Evolutionary conservation across 2,329 filamentous ascomycete genomes (phyloP), one percentile per base, ranked within the genome.

Genomic region (Nemania sp.): DNA sequence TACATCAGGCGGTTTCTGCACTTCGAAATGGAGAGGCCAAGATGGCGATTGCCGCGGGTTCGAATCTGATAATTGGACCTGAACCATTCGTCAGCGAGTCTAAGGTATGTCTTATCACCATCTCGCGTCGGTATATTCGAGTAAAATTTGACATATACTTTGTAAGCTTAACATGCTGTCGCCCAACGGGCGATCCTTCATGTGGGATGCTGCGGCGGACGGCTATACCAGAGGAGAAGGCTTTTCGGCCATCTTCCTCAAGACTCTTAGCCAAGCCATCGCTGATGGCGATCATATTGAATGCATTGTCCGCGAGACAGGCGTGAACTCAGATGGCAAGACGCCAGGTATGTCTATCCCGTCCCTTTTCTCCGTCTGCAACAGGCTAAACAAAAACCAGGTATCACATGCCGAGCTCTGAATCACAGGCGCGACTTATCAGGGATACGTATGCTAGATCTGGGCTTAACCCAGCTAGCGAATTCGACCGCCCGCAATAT

Each of bases 221-320:
- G 54, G 54, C 3, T 57, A 57, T 14, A 37, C 45, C 6, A 37
- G 54, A 3, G 54, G 54, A 4, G 54, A 57, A 12, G 49, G 54
- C 6, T 30, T 54, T n/a, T 37, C 30, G 14, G 50, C 40, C 3
- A 12, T 57, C 5, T n/a, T 49, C 1, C n/a, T 74, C 8, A 74
- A 74, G 53, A 64, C 63, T 0, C 64, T 74, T 1, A 57, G 54
- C 11, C 57, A 65, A 26, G 71, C 72, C 0, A 37, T 70, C 0
- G 51, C 54, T 15, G 52, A 66, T 42, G 56, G 61, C 12, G 58
- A 66, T 20, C 33, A 56, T 11, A 62, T 64, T 9, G 55, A 64
- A 33, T 61, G 57, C 20, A 22, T 58, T 3, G 47, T 60, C 8
- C 40, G 57, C 12, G 44, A 60, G 7, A 60, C 51, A 1, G 46